Conservation (phyloP, 2,329 filamentous ascomycete species). For the Penicillium freii region DNA sequence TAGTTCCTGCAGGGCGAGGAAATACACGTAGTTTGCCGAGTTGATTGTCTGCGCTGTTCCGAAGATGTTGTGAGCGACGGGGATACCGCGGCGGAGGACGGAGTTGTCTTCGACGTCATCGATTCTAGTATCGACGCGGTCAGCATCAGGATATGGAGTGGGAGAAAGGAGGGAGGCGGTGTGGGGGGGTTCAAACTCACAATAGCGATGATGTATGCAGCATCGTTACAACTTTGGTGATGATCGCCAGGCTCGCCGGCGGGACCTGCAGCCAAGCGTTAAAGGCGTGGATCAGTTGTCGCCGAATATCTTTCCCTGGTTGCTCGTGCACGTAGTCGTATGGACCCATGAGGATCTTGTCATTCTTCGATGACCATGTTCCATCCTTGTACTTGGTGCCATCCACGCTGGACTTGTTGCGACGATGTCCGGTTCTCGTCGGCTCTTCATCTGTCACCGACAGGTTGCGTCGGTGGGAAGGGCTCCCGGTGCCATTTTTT, state of each 20-base stretch:
- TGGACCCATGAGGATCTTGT: conserved; percentile 44
- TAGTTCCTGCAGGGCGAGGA: conserved; percentile 45
- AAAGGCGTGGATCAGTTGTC: conserved; percentile 46
- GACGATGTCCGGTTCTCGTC: conserved; percentile 32
- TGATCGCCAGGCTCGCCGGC: conserved; percentile 39
- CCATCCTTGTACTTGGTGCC: conserved; percentile 41
- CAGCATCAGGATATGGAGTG: not conserved
- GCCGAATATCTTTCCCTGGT: conserved; percentile 47
- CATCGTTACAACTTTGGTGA: conserved; percentile 46
- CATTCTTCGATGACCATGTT: conserved; percentile 41
- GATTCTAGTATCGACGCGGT: conserved; percentile 30
- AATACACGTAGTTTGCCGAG: conserved; percentile 51
- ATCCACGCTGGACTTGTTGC: conserved; percentile 40
- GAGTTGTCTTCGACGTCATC: conserved; percentile 54
- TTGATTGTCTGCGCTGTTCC: conserved; percentile 54
- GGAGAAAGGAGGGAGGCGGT: not conserved
- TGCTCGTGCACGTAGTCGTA: conserved; percentile 47
- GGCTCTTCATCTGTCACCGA: conserved; percentile 56
- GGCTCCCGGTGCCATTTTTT: conserved; percentile 13
- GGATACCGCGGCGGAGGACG: conserved; percentile 48
- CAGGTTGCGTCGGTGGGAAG: conserved; percentile 9
- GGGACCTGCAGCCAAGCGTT: conserved; percentile 47
- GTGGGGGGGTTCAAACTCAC: conserved; percentile 24
- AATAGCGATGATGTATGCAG: conserved; percentile 48
- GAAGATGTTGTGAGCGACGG: conserved; percentile 51